phyloP scores from a whole-genome alignment of 768 basidiomycete genomes.

The Pisolithus albus region DNA sequence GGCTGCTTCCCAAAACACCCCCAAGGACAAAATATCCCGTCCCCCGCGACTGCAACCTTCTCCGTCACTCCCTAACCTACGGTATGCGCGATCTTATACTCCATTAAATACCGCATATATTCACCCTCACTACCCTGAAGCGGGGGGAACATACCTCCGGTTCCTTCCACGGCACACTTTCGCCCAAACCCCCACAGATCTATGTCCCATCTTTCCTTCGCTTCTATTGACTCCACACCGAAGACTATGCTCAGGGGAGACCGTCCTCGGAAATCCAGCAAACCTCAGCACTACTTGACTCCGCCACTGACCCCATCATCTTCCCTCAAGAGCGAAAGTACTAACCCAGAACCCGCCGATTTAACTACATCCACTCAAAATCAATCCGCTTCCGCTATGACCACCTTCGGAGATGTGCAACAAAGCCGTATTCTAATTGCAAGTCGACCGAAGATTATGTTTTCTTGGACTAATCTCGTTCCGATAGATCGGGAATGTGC shows the following conservation, averaged over 20 bases:
- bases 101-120: background rate
- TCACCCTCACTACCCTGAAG: conserved; percentile 16
- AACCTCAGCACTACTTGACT: conserved; percentile 42
- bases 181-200: conserved; percentile 16
- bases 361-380: conserved; percentile 13
- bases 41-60: conserved; percentile 54
- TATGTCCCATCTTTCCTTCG: conserved; percentile 14
- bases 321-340: conserved; percentile 35
- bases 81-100: conserved; percentile 31
- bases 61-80: conserved; percentile 65
- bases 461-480: conserved; percentile 7
- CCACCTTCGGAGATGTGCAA: conserved; percentile 7
- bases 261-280: conserved; percentile 17
- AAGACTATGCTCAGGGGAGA: conserved; percentile 10
- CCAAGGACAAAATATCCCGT: conserved; percentile 20
- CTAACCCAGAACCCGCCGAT: conserved; percentile 28
- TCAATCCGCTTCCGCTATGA: conserved; percentile 14
- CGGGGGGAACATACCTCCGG: conserved; percentile 18
- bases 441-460: background rate
- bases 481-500: conserved; percentile 37
- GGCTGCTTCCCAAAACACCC: conserved; percentile 18
- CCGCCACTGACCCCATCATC: conserved; percentile 70
- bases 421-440: conserved; percentile 30
- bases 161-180: conserved; percentile 25
- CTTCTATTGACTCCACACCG: conserved; percentile 9